Percentiles rank a stretch among this genome's conserved stretches.
Conservation (phyloP, 2,329 filamentous ascomycete genomes). For the Talaromyces sp. region DNA sequence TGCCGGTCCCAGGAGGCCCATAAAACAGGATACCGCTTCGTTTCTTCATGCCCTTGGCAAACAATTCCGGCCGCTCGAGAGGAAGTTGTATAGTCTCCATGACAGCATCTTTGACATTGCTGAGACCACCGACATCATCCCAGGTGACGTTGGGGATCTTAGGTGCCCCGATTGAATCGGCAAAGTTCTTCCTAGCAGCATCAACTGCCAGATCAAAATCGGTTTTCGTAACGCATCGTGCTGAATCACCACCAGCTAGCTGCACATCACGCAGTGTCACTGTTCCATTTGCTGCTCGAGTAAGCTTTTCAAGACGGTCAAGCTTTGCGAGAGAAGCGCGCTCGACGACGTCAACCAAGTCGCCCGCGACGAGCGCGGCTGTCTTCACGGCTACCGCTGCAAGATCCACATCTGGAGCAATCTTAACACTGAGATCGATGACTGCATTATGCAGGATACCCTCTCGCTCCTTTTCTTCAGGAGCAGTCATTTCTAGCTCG, state of each 20-base stretch:
- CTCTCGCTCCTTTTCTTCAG: constrained; percentile 88
- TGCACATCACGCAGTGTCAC: constrained; percentile 79
- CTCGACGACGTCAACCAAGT: constrained; percentile 91
- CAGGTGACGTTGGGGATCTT: constrained; percentile 97
- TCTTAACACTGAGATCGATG: constrained; percentile 68
- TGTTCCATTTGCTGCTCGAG: constrained; percentile 38
- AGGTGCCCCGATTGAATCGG: constrained; percentile 91
- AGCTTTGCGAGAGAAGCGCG: constrained; percentile 75
- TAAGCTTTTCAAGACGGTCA: constrained; percentile 71
- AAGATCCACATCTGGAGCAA: constrained; percentile 81
- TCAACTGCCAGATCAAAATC: constrained; percentile 95
- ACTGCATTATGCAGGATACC: constrained; percentile 78
- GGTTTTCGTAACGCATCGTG: constrained; percentile 71
- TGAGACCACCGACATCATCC: constrained; percentile 91
- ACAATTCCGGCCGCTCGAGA: constrained; percentile 84
- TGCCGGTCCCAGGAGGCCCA: constrained; percentile 97
- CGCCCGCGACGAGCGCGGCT: constrained; percentile 88
- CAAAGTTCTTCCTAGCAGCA: constrained; percentile 94
- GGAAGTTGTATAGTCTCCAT: constrained; percentile 95
- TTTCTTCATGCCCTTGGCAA: constrained; percentile 98
- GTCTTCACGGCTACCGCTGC: constrained; percentile 87
- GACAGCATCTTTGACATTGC: constrained; percentile 94
- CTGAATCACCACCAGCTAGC: constrained; percentile 76
- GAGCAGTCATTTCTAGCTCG: constrained; percentile 88
- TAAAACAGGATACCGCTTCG: constrained; percentile 98